Conservation (phyloP, 2,329 filamentous ascomycete genomes). For the Coniochaeta sp. region DNA sequence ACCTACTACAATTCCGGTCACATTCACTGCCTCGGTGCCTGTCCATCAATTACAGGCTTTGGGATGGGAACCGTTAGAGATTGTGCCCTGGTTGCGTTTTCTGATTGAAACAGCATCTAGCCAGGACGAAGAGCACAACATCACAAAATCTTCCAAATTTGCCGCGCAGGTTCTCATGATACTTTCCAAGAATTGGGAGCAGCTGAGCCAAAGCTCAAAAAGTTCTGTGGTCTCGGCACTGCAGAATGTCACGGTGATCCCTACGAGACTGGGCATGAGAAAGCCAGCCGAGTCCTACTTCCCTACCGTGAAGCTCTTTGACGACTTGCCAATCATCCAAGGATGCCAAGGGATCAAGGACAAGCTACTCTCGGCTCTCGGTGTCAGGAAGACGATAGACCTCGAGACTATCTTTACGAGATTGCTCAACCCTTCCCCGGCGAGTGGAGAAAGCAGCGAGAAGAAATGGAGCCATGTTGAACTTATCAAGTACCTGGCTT, state of each 20-base stretch:
- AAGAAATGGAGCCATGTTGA: constrained; percentile 88
- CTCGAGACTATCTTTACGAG: constrained; percentile 88
- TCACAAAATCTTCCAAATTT: constrained; percentile 67
- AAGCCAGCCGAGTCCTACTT: constrained; percentile 85
- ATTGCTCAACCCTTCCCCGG: constrained; percentile 56
- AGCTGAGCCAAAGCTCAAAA: constrained; percentile 59
- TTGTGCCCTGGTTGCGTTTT: constrained; percentile 79
- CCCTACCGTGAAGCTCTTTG: constrained; percentile 85
- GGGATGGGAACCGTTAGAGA: constrained; percentile 78
- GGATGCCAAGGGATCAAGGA: constrained; percentile 77
- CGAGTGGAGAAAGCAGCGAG: constrained; percentile 36
- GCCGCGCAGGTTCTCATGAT: constrained; percentile 70
- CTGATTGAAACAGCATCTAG: constrained; percentile 61
- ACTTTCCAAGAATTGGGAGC: constrained; percentile 85
- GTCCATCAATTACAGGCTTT: constrained; percentile 66
- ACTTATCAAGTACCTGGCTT: constrained; percentile 87
- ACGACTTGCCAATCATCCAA: constrained; percentile 79
- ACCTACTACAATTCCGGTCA: constrained; percentile 72
- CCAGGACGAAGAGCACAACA: constrained; percentile 54
- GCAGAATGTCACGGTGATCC: constrained; percentile 65
- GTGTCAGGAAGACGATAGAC: constrained; percentile 92
- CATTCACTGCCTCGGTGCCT: constrained; percentile 66
- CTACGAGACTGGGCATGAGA: constrained; percentile 85
- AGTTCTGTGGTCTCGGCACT: constrained; percentile 57
- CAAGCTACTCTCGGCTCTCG: constrained; percentile 74